These are phyloP conservation scores for Naganishia sp. DNA, from an alignment of 1,284 basidiomycete species.

Conservation along the genomic window DNA sequence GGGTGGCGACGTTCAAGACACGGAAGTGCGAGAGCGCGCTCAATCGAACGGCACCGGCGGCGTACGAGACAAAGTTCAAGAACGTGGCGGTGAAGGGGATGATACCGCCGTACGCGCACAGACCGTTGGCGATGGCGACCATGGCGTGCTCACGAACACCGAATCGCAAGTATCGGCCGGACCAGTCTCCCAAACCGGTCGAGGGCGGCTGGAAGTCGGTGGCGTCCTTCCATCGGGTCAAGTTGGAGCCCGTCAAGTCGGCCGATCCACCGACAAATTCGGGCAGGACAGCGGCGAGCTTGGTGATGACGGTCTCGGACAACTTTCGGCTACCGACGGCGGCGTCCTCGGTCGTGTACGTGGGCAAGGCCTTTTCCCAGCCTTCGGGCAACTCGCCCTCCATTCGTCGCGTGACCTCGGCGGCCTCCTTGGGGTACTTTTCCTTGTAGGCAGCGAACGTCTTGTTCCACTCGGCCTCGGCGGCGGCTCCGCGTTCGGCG, in stretches of 20 bases:
- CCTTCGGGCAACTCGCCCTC: conserved; percentile 76
- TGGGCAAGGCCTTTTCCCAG: conserved; percentile 84
- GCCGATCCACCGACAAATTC: conserved; percentile 88
- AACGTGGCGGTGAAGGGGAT: conserved; percentile 86
- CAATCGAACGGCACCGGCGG: conserved; percentile 83
- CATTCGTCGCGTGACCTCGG: conserved; percentile 82
- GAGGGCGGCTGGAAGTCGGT: conserved; percentile 93
- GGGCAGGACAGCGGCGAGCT: conserved; percentile 72
- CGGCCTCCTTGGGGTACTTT: conserved; percentile 79
- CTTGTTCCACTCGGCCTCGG: conserved; percentile 74
- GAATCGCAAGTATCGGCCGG: conserved; percentile 89
- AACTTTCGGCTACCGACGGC: conserved; percentile 90
- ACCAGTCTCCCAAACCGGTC: conserved; percentile 78
- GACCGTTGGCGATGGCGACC: conserved; percentile 91
- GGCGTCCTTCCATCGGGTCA: conserved; percentile 68
- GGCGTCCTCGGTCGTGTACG: conserved; percentile 71
- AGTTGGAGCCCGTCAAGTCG: conserved; percentile 88
- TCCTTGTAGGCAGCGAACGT: conserved; percentile 70
- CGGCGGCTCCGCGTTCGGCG: conserved; percentile 70
- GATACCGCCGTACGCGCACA: conserved; percentile 77
- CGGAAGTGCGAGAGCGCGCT: conserved; percentile 86
- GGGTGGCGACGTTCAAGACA: conserved; percentile 70
- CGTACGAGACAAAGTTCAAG: conserved; percentile 94
- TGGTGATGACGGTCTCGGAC: conserved; percentile 83
- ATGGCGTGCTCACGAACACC: conserved; percentile 97